Base-by-base conservation (phyloP, 2,329 filamentous ascomycete species). In the Cryphonectria nitschkei region DNA sequence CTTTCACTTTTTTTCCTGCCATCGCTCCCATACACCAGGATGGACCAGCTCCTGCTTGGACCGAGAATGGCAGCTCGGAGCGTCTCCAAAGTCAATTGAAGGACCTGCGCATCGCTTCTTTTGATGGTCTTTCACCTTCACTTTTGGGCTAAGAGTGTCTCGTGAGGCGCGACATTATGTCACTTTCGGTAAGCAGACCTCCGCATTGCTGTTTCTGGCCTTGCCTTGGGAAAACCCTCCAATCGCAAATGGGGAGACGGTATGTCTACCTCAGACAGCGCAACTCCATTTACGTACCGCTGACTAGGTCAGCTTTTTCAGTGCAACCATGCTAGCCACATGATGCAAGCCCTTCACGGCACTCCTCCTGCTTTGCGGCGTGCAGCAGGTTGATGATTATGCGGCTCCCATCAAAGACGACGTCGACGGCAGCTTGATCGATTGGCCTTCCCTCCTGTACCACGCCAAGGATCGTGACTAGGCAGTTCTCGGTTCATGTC, bases 51-150 rank as follows among this genome's bases (percentile, higher is more conserved):
- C 39, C 26, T 50, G 37, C 37, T 29, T 34, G 60, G 6, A 43
- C 60, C 56, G 14, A 70, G 41, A 70, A 58, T 13, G 68, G 68
- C 32, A 70, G 63, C 52, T 67, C 68, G 68, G 68, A 67, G 46
- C 56, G 37, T 63, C 54, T 67, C 29, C 43, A n/a, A 39, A 22
- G n/a, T 32, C 39, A 9, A 68, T 29, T 39, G 13, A 29, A 58
- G 34, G 26, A 34, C 37, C 34, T 58, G 52, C 37, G 52, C n/a
- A 29, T 32, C 11, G 8, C 34, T 54, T 16, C 8, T 46, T 14
- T 37, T 50, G 43, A 14, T 66, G 19, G 46, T 26, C 58, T 32
- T 34, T 22, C 46, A 26, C 37, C 46, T 46, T 60, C 29, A 37
- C 19, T 37, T 52, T 34, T 22, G 26, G 19, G 39, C 26, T 65